Evolutionary conservation across 2,329 filamentous ascomycete genomes (phyloP).

Genomic region (Tricladium varicosporioides): DNA sequence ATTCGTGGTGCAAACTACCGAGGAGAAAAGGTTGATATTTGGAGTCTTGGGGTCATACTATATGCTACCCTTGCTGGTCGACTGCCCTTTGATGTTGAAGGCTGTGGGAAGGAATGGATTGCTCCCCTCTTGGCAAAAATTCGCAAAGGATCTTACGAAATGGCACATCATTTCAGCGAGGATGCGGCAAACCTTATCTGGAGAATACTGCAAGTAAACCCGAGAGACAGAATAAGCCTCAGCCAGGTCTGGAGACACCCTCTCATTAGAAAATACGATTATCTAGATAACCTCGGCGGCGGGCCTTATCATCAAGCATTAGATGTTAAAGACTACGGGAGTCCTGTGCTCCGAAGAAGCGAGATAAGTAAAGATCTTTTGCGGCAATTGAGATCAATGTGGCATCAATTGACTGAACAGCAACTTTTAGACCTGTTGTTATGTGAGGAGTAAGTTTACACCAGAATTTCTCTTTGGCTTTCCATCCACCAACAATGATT

Average conservation of each 20-base stretch:
- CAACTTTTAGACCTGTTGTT: conserved; percentile 68
- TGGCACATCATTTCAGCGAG: conserved; percentile 59
- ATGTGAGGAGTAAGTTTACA: conserved; percentile 55
- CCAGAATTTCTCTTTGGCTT: background rate
- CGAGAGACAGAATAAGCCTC: conserved; percentile 75
- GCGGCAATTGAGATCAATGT: conserved; percentile 83
- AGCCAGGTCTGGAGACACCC: conserved; percentile 83
- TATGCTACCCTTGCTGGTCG: conserved; percentile 83
- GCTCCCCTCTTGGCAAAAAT: conserved; percentile 60
- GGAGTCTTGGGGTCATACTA: conserved; percentile 89
- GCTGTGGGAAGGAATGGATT: conserved; percentile 39
- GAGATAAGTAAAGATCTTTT: conserved; percentile 81
- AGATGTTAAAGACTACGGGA: conserved; percentile 59
- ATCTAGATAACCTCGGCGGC: conserved; percentile 56
- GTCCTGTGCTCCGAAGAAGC: conserved; percentile 55
- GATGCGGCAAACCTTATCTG: conserved; percentile 77
- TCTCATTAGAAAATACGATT: conserved; percentile 79
- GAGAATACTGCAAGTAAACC: conserved; percentile 76
- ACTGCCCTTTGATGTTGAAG: conserved; percentile 71
- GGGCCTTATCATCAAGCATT: conserved; percentile 49
- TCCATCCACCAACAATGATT: too few species aligned
- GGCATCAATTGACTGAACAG: conserved; percentile 80
- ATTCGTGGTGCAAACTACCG: conserved; percentile 75
- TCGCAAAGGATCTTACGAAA: conserved; percentile 56
- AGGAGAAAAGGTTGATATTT: conserved; percentile 85